These are phyloP conservation scores for Pichia sporocuriosa DNA, from an alignment of 805 yeast species.

Conservation along the genomic window DNA sequence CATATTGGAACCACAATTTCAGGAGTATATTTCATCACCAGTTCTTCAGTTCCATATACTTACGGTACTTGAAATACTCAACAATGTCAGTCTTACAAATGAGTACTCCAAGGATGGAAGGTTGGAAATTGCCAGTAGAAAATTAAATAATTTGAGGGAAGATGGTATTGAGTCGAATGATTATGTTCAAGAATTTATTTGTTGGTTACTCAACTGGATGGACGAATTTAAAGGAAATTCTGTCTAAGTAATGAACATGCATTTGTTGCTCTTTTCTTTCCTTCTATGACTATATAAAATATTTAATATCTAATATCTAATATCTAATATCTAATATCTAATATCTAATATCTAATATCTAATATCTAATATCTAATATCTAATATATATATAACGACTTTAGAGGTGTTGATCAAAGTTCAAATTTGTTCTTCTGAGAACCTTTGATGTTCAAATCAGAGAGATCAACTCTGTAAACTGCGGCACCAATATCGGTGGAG, in stretches of 20 bases:
- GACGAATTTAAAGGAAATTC: slow-evolving; percentile 1
- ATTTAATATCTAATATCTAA: no score
- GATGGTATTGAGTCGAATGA: slow-evolving; percentile 65
- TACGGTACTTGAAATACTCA: slow-evolving; percentile 40
- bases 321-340: no score
- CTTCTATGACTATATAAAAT: no score
- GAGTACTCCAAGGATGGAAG: slow-evolving; percentile 50
- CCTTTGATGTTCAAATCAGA: slow-evolving; percentile 30
- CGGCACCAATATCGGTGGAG: slow-evolving; percentile 50
- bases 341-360: no score
- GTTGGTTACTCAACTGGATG: slow-evolving; percentile 12
- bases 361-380: no score
- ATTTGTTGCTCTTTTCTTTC: no score
- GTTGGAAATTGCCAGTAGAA: slow-evolving; percentile 51
- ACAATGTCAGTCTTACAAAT: slow-evolving; percentile 40
- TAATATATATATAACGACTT: no score
- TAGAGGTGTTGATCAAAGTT: no score
- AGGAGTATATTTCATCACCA: slow-evolving; percentile 41
- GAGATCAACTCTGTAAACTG: slow-evolving; percentile 42
- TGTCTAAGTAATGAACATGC: slow-evolving; percentile 1
- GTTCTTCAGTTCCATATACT: slow-evolving; percentile 51
- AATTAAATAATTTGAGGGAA: slow-evolving; percentile 50
- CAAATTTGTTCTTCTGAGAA: slow-evolving; percentile 21
- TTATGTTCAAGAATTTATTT: slow-evolving; percentile 58
- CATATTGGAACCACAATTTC: slow-evolving; percentile 37